Percentiles rank a stretch among this genome's conserved stretches.
Evolutionary conservation across 192 early-diverging fungal species (phyloP).

Genomic region (Linnemannia zychae): DNA sequence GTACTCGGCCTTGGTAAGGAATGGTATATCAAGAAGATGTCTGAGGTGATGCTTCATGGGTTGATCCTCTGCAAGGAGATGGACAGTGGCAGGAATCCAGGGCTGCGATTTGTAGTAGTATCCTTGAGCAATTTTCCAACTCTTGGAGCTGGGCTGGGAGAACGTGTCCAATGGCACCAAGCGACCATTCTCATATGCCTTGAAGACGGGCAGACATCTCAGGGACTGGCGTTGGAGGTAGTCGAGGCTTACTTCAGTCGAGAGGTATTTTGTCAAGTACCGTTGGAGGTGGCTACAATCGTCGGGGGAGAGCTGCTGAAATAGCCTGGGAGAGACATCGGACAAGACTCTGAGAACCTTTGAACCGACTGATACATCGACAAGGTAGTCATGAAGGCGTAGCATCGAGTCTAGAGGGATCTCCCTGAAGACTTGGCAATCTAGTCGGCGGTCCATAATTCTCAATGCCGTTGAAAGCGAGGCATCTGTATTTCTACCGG

Average conservation of each 20-base stretch:
- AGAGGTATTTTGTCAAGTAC: background rate
- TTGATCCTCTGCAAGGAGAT: constrained; percentile 13
- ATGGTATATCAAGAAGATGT: background rate
- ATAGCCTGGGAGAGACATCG: background rate
- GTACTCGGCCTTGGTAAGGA: constrained; percentile 18
- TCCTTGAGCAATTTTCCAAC: background rate
- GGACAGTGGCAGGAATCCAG: constrained; percentile 8
- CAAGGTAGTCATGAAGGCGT: constrained; percentile 5
- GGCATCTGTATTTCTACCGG: background rate
- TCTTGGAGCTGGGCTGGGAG: background rate
- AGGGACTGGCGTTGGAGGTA: background rate
- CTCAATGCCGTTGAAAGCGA: background rate
- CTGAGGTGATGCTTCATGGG: constrained; percentile 1
- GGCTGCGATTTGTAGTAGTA: constrained; percentile 2
- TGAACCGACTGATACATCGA: constrained; percentile 7
- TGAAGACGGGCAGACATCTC: constrained; percentile 10
- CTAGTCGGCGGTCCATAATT: background rate
- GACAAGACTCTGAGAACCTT: background rate
- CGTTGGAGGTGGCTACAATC: background rate
- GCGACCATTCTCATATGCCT: background rate
- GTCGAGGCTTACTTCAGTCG: background rate
- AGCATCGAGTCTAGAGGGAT: background rate
- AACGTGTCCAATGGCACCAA: background rate
- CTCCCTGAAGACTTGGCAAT: constrained; percentile 4
- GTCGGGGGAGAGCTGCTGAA: background rate